A percentile compares a stretch with the other conserved stretches of the same genome.
Conservation (phyloP, 306 rosid species). For the Prunus salicina region DNA sequence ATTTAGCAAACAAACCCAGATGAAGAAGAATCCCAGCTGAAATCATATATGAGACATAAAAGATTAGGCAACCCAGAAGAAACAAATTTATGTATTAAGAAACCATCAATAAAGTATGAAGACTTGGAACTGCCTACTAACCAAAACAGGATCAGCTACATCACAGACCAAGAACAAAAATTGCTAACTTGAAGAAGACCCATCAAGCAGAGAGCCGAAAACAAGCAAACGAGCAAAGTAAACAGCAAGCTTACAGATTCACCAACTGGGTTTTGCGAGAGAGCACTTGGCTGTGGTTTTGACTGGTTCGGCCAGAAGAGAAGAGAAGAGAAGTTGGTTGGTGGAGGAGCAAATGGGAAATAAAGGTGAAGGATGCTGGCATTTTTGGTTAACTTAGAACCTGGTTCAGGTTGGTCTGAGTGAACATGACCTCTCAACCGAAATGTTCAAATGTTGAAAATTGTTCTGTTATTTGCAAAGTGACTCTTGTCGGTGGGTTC, state of each 20-base stretch:
- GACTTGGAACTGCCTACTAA: neutral
- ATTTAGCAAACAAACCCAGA: constrained; percentile 38
- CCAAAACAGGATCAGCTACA: neutral
- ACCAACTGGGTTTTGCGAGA: neutral
- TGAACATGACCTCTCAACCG: constrained; percentile 30
- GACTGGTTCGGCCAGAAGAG: neutral
- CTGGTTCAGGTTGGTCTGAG: constrained; percentile 24
- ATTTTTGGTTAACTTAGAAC: neutral
- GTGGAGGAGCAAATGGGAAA: constrained; percentile 5
- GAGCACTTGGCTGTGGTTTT: neutral
- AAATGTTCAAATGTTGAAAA: neutral
- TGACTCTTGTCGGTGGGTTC: constrained; percentile 12
- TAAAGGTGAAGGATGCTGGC: constrained; percentile 10
- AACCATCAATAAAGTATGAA: constrained; percentile 8
- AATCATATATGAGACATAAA: neutral
- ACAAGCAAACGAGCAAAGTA: constrained; percentile 3
- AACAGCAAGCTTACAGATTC: constrained; percentile 9
- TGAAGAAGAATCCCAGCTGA: constrained; percentile 20
- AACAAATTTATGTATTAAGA: constrained; percentile 1
- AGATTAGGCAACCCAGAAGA: constrained; percentile 8
- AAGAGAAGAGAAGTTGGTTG: neutral
- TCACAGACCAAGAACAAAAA: constrained; percentile 5
- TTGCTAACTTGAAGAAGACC: constrained; percentile 6
- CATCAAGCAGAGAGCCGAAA: constrained; percentile 5
- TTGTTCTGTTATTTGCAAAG: neutral